A percentile compares a stretch with the other conserved stretches of the same genome.
phyloP scores from a whole-genome alignment of 2,329 filamentous ascomycete species.

The Penicillium sp. region DNA sequence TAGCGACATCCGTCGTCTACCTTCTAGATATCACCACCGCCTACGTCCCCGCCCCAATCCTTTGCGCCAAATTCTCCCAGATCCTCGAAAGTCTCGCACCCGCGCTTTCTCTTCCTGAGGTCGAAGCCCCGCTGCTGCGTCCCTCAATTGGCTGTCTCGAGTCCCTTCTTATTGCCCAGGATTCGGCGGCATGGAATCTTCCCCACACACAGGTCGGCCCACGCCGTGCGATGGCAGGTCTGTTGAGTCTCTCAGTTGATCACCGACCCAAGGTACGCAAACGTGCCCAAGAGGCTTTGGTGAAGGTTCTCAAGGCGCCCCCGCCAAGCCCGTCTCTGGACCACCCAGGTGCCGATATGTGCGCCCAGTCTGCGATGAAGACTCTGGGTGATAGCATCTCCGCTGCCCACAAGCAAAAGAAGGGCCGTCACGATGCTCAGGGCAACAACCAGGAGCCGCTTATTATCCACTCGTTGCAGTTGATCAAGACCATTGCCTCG shows the following conservation, averaged over 20 bases:
- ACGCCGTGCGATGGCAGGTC: conserved; percentile 78
- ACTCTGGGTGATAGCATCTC: conserved; percentile 72
- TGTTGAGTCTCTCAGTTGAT: conserved; percentile 82
- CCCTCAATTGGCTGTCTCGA: conserved; percentile 92
- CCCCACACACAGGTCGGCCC: conserved; percentile 80
- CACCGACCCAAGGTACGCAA: conserved; percentile 90
- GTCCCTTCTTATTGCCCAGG: conserved; percentile 85
- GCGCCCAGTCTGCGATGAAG: conserved; percentile 83
- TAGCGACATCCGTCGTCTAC: conserved; percentile 85
- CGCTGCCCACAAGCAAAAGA: conserved; percentile 66
- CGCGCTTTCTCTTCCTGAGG: conserved; percentile 73
- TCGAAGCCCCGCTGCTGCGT: conserved; percentile 81
- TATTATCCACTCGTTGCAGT: conserved; percentile 85
- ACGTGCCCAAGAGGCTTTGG: conserved; percentile 84
- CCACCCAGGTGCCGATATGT: conserved; percentile 94
- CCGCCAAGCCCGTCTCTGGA: conserved; percentile 90
- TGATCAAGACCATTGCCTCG: conserved; percentile 84
- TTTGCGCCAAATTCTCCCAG: conserved; percentile 91
- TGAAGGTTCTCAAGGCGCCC: conserved; percentile 76
- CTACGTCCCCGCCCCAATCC: conserved; percentile 77
- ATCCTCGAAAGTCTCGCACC: conserved; percentile 86
- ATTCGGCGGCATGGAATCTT: conserved; percentile 82
- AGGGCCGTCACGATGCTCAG: conserved; percentile 45
- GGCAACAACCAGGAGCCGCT: conserved; percentile 69
- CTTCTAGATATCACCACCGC: conserved; percentile 90